Percentiles rank a stretch among this genome's conserved stretches.
Conservation (phyloP, 208 protist species). For the Leptomonas seymouri region DNA sequence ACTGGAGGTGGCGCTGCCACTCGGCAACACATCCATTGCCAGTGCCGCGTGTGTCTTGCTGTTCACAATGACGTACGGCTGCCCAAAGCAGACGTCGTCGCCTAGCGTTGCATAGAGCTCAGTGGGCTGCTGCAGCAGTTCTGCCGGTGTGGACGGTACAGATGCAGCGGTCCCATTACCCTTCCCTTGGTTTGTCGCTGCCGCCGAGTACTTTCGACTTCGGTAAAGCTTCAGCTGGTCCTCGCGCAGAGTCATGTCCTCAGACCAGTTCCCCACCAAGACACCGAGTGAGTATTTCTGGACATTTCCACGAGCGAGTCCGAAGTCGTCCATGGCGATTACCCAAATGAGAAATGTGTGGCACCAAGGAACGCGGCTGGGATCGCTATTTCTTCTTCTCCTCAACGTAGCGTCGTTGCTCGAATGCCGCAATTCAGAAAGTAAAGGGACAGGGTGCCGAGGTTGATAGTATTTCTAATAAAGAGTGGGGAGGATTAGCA, state of each 20-base stretch:
- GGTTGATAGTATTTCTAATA: too few relatives aligned
- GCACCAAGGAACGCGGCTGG: too few relatives aligned
- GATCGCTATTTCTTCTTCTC: too few relatives aligned
- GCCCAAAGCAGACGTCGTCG: slow-evolving; percentile 55
- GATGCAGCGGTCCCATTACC: neutral
- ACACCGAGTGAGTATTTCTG: slow-evolving; percentile 81
- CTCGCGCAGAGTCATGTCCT: slow-evolving; percentile 76
- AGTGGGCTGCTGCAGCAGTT: slow-evolving; percentile 40
- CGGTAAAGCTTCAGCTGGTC: slow-evolving; percentile 76
- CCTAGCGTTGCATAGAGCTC: slow-evolving; percentile 24
- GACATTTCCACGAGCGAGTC: slow-evolving; percentile 41
- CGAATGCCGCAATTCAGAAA: too few relatives aligned
- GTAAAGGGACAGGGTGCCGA: too few relatives aligned
- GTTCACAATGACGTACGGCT: slow-evolving; percentile 59
- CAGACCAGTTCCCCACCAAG: slow-evolving; percentile 88
- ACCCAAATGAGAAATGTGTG: too few relatives aligned
- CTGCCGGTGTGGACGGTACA: slow-evolving; percentile 13
- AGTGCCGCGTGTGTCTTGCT: slow-evolving; percentile 48
- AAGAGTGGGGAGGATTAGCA: too few relatives aligned
- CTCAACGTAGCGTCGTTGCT: too few relatives aligned
- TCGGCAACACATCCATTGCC: slow-evolving; percentile 51
- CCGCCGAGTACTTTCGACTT: neutral
- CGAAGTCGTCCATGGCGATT: slow-evolving; percentile 17
- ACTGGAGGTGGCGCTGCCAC: neutral
- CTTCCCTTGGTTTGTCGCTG: slow-evolving; percentile 11